Evolutionary conservation across 257 asterid species (phyloP), one percentile per base, ranked within the genome.

Genomic region (Hygrophila difformis): DNA sequence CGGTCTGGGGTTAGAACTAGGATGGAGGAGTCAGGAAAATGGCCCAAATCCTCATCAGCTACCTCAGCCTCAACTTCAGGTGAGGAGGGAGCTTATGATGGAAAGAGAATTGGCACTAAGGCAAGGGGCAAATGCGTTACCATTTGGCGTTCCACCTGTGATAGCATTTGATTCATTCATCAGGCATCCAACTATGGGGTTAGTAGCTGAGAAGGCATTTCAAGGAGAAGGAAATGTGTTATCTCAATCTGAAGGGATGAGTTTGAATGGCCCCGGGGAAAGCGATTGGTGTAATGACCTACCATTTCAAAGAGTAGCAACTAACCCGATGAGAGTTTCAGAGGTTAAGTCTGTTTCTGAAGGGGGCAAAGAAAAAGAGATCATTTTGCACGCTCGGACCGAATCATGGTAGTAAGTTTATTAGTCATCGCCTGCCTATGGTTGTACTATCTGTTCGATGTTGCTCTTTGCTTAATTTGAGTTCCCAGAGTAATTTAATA

Each of bases 61-160:
- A 5, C 31, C 31, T 26, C 31, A 46, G 8, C 20, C 23, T 26
- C 39, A 17, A 5, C 28, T n/a, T n/a, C n/a, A n/a, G 31, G 7
- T 26, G 31, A 26, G 31, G 31, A 26, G 31, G 31, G 31, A 26
- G 31, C 31, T 26, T 36, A 51, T 47, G 61, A 50, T 57, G 37
- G 72, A 64, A 57, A 59, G 73, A 60, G 68, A 61, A 39, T 20
- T 67, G 41, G 67, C 73, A 6, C 18, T 40, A 17, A 56, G 51
- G 15, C 53, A 65, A 19, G 38, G 51, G n/a, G 38, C 14, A 17
- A 36, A 47, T 23, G 8, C 31, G 8, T 43, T 44, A 12, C 18
- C 69, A 31, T 53, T 42, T 53, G 39, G 40, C 6, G 4, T 26
- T 5, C 1, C 31, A 26, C 8, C 28, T 5, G 53, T 15, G 28